Percentiles rank a stretch among this genome's conserved stretches.
Conservation (phyloP, 768 basidiomycete genomes). For the Trametes gibbosa region DNA sequence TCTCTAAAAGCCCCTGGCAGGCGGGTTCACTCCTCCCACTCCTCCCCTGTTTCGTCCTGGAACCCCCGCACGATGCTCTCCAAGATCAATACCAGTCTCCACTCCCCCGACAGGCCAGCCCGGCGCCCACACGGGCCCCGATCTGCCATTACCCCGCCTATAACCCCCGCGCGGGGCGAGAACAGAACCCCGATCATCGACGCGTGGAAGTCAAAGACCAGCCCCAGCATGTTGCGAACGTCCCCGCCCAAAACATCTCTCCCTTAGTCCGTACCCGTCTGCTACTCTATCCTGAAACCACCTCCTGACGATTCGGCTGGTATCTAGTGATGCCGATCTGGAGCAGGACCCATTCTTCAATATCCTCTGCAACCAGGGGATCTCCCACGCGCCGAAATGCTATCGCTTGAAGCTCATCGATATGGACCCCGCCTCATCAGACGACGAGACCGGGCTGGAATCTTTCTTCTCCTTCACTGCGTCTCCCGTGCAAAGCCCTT, state of each 20-base stretch:
- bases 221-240: slow-evolving; percentile 5
- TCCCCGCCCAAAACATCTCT: slow-evolving; percentile 14
- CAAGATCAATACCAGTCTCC: slow-evolving; percentile 14
- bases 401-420: slow-evolving; percentile 16
- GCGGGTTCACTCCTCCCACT: background rate
- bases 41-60: background rate
- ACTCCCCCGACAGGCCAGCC: slow-evolving; percentile 11
- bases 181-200: slow-evolving; percentile 2
- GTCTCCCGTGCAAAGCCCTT: slow-evolving; percentile 23
- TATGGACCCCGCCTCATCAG: slow-evolving; percentile 5
- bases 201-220: slow-evolving; percentile 4
- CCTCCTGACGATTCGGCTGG: background rate
- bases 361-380: slow-evolving; percentile 1
- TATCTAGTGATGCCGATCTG: slow-evolving; percentile 11
- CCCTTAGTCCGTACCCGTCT: slow-evolving; percentile 7
- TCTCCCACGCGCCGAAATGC: slow-evolving; percentile 7
- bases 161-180: slow-evolving; percentile 1
- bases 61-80: slow-evolving; percentile 11
- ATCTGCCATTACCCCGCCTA: slow-evolving; percentile 11
- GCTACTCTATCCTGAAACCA: background rate
- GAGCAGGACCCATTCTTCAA: slow-evolving; percentile 14
- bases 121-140: slow-evolving; percentile 17
- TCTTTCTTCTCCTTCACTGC: slow-evolving; percentile 25
- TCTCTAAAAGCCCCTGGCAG: slow-evolving; percentile 11
- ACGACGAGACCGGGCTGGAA: slow-evolving; percentile 8